Percentiles rank a stretch among this genome's conserved stretches.
phyloP scores from a whole-genome alignment of 139 green algal genomes.

The Chlamydomonas sp. region DNA sequence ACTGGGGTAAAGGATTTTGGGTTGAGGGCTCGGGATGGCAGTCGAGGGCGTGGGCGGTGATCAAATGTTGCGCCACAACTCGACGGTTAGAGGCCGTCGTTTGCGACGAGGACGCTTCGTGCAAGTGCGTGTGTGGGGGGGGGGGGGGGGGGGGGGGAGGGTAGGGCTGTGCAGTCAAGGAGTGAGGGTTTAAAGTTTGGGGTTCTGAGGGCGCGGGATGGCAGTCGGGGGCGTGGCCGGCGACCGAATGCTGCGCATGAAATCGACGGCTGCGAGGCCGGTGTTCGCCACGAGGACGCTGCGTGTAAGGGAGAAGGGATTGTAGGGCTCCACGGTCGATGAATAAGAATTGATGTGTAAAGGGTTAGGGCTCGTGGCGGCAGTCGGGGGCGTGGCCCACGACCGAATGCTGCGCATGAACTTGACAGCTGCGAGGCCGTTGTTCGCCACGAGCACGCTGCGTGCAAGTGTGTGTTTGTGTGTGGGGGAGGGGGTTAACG shows the following conservation, averaged over 20 bases:
- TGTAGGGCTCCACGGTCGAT: too few species aligned
- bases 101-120: slow-evolving; percentile 84
- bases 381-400: slow-evolving; percentile 42
- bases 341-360: not conserved
- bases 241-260: slow-evolving; percentile 83
- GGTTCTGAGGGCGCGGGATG: not conserved
- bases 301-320: too few species aligned
- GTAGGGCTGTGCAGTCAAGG: too few species aligned
- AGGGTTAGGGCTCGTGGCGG: not conserved
- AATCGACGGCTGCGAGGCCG: slow-evolving; percentile 92
- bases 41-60: not conserved
- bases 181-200: not conserved
- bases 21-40: not conserved
- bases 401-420: slow-evolving; percentile 88
- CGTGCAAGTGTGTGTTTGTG: not conserved
- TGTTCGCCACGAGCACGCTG: slow-evolving; percentile 92
- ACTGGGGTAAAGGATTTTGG: not conserved
- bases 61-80: not conserved
- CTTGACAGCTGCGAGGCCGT: slow-evolving; percentile 92
- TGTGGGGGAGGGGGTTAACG: too few species aligned
- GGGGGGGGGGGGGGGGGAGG: too few species aligned
- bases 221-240: slow-evolving; percentile 41
- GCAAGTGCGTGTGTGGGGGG: too few species aligned
- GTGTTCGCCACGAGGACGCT: slow-evolving; percentile 94
- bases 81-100: slow-evolving; percentile 87